phyloP scores from a whole-genome alignment of 345 rosid species.

The Noccaea caerulescens region DNA sequence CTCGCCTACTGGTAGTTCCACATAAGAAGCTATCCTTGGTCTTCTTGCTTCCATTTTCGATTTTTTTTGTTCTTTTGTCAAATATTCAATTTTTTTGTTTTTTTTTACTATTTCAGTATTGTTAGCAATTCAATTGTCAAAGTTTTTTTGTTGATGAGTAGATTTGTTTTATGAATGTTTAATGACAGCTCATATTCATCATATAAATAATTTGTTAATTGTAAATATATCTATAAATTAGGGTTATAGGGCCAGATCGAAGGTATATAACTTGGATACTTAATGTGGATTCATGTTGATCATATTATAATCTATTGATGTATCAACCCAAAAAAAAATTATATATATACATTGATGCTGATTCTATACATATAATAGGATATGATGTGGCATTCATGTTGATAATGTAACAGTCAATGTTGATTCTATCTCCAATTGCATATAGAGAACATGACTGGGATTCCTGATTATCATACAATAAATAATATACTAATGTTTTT shows the following conservation, averaged over 20 bases:
- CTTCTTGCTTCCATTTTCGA: too few relatives aligned
- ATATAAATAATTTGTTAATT: background rate
- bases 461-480: background rate
- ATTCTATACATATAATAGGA: constrained; percentile 30
- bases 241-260: constrained; percentile 5
- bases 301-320: background rate
- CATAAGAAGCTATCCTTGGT: too few relatives aligned
- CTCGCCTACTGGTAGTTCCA: too few relatives aligned
- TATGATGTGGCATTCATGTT: constrained; percentile 26
- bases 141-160: too few relatives aligned
- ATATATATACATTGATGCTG: background rate
- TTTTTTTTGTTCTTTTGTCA: too few relatives aligned
- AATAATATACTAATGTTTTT: background rate
- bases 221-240: background rate
- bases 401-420: constrained; percentile 19
- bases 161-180: background rate
- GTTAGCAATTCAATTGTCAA: too few relatives aligned
- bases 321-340: background rate
- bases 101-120: too few relatives aligned
- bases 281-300: constrained; percentile 25
- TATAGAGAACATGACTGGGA: constrained; percentile 16
- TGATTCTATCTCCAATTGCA: background rate
- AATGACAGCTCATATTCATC: background rate
- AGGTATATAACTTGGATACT: background rate
- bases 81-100: too few relatives aligned